These are phyloP conservation scores for Mucor racemosus DNA, from an alignment of 371 early-diverging fungal genomes.

Conservation along the genomic window DNA sequence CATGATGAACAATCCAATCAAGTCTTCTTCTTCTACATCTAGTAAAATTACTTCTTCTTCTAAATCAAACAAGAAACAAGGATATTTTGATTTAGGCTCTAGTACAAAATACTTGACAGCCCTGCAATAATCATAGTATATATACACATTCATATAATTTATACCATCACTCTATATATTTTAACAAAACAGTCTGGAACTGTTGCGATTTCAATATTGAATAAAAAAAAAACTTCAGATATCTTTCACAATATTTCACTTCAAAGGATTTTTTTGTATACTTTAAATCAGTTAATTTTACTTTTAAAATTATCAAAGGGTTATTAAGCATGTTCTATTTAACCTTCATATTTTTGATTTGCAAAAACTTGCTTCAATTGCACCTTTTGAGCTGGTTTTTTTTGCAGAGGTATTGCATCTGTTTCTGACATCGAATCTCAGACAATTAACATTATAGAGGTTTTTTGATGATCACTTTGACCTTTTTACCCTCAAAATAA, in stretches of 20 bases:
- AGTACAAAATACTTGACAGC: background rate
- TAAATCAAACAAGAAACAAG: conserved; percentile 1
- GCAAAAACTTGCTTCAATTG: too few relatives aligned
- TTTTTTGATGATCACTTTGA: too few relatives aligned
- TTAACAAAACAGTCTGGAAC: background rate
- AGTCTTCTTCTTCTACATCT: background rate
- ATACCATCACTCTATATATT: background rate
- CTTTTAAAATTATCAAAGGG: too few relatives aligned
- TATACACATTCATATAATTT: background rate
- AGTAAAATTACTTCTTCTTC: background rate
- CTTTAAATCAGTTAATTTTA: too few relatives aligned
- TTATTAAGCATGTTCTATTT: too few relatives aligned
- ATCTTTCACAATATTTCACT: background rate
- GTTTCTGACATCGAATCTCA: too few relatives aligned
- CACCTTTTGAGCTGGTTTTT: too few relatives aligned
- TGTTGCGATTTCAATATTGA: background rate
- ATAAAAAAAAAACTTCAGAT: background rate
- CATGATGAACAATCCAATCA: background rate
- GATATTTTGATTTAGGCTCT: background rate
- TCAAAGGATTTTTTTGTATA: too few relatives aligned
- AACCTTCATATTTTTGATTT: too few relatives aligned
- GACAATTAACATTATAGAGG: too few relatives aligned
- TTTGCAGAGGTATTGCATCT: too few relatives aligned
- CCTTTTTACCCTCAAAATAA: too few relatives aligned
- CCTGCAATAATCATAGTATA: background rate